Percentiles rank a stretch among this genome's conserved stretches.
Conservation (phyloP, 805 yeast species). For the Hanseniaspora valbyensis region DNA sequence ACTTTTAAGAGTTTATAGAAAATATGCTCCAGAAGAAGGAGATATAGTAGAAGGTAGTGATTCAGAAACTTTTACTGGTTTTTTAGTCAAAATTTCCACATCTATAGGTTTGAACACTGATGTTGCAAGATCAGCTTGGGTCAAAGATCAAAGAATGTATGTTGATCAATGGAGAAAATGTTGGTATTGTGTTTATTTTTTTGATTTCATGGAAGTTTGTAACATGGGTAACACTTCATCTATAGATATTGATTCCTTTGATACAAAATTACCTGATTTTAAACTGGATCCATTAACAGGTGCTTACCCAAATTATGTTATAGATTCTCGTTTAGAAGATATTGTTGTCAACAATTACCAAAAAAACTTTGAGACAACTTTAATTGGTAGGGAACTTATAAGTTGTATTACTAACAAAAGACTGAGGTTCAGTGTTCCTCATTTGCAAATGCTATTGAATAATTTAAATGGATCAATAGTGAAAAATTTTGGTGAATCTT, state of each 20-base stretch:
- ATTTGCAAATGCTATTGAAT: slow-evolving; percentile 29
- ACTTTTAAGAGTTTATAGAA: slow-evolving; percentile 40
- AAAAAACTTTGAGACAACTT: slow-evolving; percentile 27
- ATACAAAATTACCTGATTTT: slow-evolving; percentile 41
- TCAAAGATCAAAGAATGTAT: slow-evolving; percentile 21
- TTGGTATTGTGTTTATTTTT: slow-evolving; percentile 42
- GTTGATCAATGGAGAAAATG: slow-evolving; percentile 46
- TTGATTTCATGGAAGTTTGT: slow-evolving; percentile 38
- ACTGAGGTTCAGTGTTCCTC: slow-evolving; percentile 30
- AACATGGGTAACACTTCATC: slow-evolving; percentile 39
- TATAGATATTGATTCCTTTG: slow-evolving; percentile 35
- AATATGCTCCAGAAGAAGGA: slow-evolving; percentile 45
- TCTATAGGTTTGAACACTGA: slow-evolving; percentile 51
- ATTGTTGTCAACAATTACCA: slow-evolving; percentile 30
- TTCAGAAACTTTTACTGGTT: slow-evolving; percentile 38
- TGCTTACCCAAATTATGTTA: slow-evolving; percentile 30
- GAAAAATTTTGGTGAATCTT: slow-evolving; percentile 27
- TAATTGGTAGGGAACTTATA: slow-evolving; percentile 29
- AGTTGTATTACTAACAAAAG: slow-evolving; percentile 34
- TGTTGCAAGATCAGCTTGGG: slow-evolving; percentile 31
- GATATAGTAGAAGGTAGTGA: slow-evolving; percentile 44
- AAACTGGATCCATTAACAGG: slow-evolving; percentile 22
- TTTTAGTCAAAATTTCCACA: slow-evolving; percentile 45
- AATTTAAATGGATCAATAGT: slow-evolving; percentile 32
- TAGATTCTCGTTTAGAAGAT: slow-evolving; percentile 34